Evolutionary conservation across 192 early-diverging fungal genomes (phyloP), one percentile per base, ranked within the genome.

Genomic region (Dispira simplex): DNA sequence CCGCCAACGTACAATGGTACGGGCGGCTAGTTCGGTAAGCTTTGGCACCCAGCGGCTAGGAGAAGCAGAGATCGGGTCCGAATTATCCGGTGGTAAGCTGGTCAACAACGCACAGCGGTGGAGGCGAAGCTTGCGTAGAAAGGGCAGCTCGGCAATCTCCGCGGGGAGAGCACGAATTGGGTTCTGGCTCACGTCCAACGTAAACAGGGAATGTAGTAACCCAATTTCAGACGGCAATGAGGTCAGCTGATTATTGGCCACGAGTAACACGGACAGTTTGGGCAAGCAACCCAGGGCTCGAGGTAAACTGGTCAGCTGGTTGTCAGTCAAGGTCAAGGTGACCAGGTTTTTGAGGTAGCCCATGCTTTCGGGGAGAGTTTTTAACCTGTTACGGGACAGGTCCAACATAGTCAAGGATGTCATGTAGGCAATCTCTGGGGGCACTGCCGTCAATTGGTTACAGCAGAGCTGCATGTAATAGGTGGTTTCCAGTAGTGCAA

Each of bases 401-500:
- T 83, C 78, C 12, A 91, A 76, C 8, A 71, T 65, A 9, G 73
- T 77, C n/a, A 93, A 67, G 67, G 83, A 84, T 44, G 77, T 73
- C 62, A 93, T 67, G 56, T 85, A 82, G 9, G 88, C 88, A 59
- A 93, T 83, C 59, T 87, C 81, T 3, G 78, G 67, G 25, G 91
- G 91, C 63, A 93, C 77, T 46, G 69, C 64, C n/a, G 68, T 73
- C 20, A 92, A 66, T 54, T 77, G 70, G 66, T 92, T 92, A 75
- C 83, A 83, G 69, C 85, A 90, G 86, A 92, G 69, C 65, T 89
- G 79, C 5, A 92, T 70, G 44, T 78, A 78, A 9, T 82, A 83
- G 18, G 83, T 83, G 25, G 72, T 68, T 18, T 60, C 54, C 13
- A 89, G 70, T 44, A 87, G 78, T 9, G 84, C 83, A 55, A 92